Percentiles rank a stretch among this genome's conserved stretches.
Evolutionary conservation across 352 stramenopile genomes (phyloP).

Genomic region (Phytophthora colocasiae): DNA sequence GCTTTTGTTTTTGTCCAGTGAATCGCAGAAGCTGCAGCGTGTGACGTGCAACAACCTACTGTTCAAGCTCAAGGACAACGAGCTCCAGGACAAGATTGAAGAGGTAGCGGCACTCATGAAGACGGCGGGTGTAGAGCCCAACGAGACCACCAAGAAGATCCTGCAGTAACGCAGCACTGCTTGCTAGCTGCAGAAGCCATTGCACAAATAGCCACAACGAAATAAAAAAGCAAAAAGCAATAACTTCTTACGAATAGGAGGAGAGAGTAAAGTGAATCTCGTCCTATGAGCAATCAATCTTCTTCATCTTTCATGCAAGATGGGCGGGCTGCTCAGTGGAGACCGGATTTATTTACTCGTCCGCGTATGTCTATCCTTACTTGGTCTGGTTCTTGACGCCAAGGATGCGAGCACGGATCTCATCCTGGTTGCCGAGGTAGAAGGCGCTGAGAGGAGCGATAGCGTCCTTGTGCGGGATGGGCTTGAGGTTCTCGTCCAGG

Average conservation of each 20-base stretch:
- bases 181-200: slow-evolving; percentile 17
- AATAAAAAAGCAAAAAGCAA: slow-evolving; percentile 35
- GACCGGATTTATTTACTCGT: slow-evolving; percentile 16
- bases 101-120: slow-evolving; percentile 83
- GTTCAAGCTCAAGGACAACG: slow-evolving; percentile 87
- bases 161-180: slow-evolving; percentile 54
- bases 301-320: background rate
- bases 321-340: background rate
- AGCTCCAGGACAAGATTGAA: slow-evolving; percentile 83
- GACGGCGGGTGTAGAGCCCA: slow-evolving; percentile 74
- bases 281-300: background rate
- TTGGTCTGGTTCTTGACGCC: slow-evolving; percentile 98
- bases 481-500: slow-evolving; percentile 87
- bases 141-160: slow-evolving; percentile 88
- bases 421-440: slow-evolving; percentile 95
- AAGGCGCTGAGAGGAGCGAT: slow-evolving; percentile 87
- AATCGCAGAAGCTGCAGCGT: slow-evolving; percentile 78
- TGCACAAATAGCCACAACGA: slow-evolving; percentile 31
- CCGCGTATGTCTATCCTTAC: slow-evolving; percentile 50
- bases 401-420: slow-evolving; percentile 96
- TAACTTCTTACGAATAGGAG: too few species aligned
- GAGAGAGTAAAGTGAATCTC: slow-evolving; percentile 12
- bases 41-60: slow-evolving; percentile 90
- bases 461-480: slow-evolving; percentile 80
- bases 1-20: slow-evolving; percentile 36